Base-by-base conservation (phyloP, 805 yeast genomes). In the Kockiozyma suomiensis region DNA sequence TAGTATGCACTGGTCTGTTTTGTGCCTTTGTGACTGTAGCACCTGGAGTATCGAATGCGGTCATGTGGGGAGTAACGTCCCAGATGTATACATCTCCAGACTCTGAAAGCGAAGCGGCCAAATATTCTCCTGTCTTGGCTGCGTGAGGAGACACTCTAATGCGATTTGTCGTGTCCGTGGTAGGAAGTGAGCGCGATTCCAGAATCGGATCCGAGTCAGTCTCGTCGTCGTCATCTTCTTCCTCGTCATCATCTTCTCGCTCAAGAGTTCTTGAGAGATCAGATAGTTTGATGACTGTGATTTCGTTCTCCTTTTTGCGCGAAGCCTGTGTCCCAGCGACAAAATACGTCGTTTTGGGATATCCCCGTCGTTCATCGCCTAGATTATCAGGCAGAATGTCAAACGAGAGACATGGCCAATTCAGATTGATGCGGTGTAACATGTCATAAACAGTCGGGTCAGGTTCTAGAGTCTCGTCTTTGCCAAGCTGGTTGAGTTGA, bases 401-500 rank as follows among this genome's bases (percentile, higher is more conserved):
- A 61, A 94, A 79, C 2, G 97, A 90, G 72, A 94, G 77, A 76
- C 97, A 91, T 12, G 99, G 98, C 98, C 98, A 94, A 69, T 96
- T 96, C 74, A 93, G 78, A 73, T 89, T 89, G 61, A 93, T 90
- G 69, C 88, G 89, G 74, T 94, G 99, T 59, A 94, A 78, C 98
- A 94, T 94, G 70, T 93, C 96, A 73, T 94, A 94, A 2, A 93
- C 97, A 6, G 91, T 79, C 47, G 97, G 97, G 76, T 94, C 99
- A 1, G 98, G 97, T 76, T 93, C 97, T 71, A 94, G 80, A 12
- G 88, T 96, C 77, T 94, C 98, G 76, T 90, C 96, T 1, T 96
- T 96, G 0, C 97, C 97, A 67, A 94, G 80, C 4, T 97, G 97
- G 69, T 83, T 85, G 75, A 85, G 82, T 72, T 91, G 96, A 21